Percentiles rank a stretch among this genome's conserved stretches.
Conservation (phyloP, 2,329 filamentous ascomycete species). For the Talaromyces marneffei region DNA sequence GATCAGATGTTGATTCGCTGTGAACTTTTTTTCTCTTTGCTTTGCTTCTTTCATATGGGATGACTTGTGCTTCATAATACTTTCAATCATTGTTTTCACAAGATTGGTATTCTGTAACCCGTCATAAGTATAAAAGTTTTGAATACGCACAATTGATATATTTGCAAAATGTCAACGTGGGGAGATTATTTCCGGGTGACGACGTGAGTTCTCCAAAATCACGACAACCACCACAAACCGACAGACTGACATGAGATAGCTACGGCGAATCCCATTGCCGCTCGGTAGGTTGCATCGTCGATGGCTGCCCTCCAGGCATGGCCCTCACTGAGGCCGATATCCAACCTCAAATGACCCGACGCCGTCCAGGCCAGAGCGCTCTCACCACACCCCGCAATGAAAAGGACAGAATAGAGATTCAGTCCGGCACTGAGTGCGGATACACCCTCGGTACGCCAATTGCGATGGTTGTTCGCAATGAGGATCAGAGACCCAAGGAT, state of each 20-base stretch:
- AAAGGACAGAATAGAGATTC: constrained; percentile 84
- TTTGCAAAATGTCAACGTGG: constrained; percentile 70
- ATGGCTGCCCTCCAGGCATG: constrained; percentile 85
- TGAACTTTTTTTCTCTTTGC: background rate
- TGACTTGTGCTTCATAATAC: background rate
- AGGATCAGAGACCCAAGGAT: constrained; percentile 89
- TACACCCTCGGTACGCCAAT: constrained; percentile 88
- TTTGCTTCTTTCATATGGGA: background rate
- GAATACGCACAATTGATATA: background rate
- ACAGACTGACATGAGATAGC: constrained; percentile 32
- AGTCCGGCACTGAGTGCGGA: constrained; percentile 87
- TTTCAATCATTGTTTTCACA: too few relatives aligned
- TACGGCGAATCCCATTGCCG: constrained; percentile 87
- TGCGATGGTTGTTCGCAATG: constrained; percentile 77
- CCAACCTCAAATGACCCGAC: constrained; percentile 88
- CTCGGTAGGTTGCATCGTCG: constrained; percentile 90
- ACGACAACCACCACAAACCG: background rate
- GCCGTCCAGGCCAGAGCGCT: constrained; percentile 79
- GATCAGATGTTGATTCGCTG: background rate
- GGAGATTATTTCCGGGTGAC: constrained; percentile 76
- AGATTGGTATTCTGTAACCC: background rate
- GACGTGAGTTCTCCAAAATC: constrained; percentile 53
- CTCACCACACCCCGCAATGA: constrained; percentile 91
- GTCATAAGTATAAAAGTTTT: too few relatives aligned
- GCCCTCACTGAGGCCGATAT: constrained; percentile 79